These are phyloP conservation scores for Porcisia hertigi DNA, from an alignment of 208 protist species.

Conservation along the genomic window DNA sequence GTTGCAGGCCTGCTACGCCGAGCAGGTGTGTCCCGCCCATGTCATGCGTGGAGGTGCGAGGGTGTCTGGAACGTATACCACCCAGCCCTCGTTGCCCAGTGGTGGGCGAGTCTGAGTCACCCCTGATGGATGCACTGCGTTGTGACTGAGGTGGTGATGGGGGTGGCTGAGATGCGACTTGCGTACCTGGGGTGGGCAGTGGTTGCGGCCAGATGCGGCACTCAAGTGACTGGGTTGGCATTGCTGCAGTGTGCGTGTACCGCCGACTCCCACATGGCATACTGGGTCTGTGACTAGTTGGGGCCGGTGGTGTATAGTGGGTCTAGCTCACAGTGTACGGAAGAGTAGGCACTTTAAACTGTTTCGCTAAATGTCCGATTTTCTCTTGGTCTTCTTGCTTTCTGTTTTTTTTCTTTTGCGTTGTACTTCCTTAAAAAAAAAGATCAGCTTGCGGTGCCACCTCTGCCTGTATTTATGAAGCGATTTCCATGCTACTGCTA, in stretches of 20 bases:
- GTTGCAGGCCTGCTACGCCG: background rate
- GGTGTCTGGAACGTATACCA: background rate
- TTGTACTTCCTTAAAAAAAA: no score
- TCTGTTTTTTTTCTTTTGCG: no score
- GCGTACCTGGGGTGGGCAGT: background rate
- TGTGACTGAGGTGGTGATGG: background rate
- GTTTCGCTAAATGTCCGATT: no score
- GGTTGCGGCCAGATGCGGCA: background rate
- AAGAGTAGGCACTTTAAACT: no score
- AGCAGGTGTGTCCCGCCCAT: background rate
- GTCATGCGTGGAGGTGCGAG: background rate
- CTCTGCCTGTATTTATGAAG: no score
- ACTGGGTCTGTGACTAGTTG: background rate
- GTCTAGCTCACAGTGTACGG: background rate
- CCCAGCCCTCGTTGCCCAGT: background rate
- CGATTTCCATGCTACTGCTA: no score
- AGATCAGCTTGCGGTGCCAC: no score
- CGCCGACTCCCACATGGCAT: background rate
- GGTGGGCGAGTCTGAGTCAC: background rate
- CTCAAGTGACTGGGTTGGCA: background rate
- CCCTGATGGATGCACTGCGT: background rate
- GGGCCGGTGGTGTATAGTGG: background rate
- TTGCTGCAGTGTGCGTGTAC: background rate
- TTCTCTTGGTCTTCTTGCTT: no score
- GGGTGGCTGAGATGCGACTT: background rate